These are phyloP conservation scores for Ceratobasidium sp. DNA, from an alignment of 1,284 basidiomycete species.

Conservation along the genomic window DNA sequence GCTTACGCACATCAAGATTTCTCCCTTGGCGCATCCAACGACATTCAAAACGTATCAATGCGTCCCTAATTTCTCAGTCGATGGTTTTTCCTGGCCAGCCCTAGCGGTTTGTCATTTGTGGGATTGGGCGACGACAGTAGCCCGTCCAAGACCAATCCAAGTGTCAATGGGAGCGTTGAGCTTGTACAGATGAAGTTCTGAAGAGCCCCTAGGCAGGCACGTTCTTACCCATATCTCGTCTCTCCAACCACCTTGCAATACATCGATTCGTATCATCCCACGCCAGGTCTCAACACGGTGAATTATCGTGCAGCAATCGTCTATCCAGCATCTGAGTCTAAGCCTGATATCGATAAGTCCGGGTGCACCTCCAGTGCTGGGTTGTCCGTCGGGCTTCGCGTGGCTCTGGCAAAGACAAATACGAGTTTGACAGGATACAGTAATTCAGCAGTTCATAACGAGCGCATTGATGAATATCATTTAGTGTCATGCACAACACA, in stretches of 20 bases:
- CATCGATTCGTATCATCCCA: slow-evolving; percentile 66
- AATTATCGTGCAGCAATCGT: slow-evolving; percentile 61
- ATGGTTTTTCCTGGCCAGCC: slow-evolving; percentile 77
- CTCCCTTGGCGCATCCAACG: slow-evolving; percentile 78
- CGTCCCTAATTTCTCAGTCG: slow-evolving; percentile 80
- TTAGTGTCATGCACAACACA: too few species aligned
- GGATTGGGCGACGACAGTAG: slow-evolving; percentile 68
- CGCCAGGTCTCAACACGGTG: slow-evolving; percentile 67
- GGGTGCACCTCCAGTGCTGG: too few species aligned
- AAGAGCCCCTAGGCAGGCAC: slow-evolving; percentile 65
- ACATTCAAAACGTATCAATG: slow-evolving; percentile 84
- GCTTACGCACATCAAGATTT: slow-evolving; percentile 61
- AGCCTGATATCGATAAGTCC: too few species aligned
- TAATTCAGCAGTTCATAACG: too few species aligned
- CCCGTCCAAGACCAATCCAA: slow-evolving; percentile 64
- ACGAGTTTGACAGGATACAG: too few species aligned
- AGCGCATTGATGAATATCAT: too few species aligned
- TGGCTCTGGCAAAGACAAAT: too few species aligned
- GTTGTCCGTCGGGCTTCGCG: too few species aligned
- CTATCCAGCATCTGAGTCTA: too few species aligned
- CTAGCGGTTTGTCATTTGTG: slow-evolving; percentile 80
- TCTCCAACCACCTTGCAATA: slow-evolving; percentile 67
- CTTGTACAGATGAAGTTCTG: slow-evolving; percentile 60
- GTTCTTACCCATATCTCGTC: slow-evolving; percentile 74
- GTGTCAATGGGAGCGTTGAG: slow-evolving; percentile 70